Base-by-base conservation (phyloP, 306 rosid genomes). In the Dalbergia oliveri region DNA sequence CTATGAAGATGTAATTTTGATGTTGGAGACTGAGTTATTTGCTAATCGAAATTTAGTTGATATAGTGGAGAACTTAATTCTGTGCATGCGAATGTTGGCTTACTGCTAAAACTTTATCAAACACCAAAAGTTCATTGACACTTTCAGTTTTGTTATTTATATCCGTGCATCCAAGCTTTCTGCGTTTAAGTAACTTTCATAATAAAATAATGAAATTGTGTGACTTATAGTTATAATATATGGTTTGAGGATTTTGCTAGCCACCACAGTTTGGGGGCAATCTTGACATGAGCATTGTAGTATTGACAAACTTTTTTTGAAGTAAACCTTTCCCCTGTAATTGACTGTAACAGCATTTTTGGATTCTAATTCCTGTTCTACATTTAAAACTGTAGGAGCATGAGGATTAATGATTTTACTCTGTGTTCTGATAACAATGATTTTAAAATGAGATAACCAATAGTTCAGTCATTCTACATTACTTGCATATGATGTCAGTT, bases 11-110 rank as follows among this genome's bases (percentile, higher is more conserved):
- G 84, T 73, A 57, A 23, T 66, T 69, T 64, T 73, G 12, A 47
- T 81, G 76, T 61, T 89, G 78, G 81, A 73, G 86, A 71, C 80
- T 76, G 68, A 82, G 80, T 37, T 63, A 53, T 61, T 76, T 84
- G 39, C 26, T 26, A 71, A 47, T 76, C 63, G 87, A 78, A 58
- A 73, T 69, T 70, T 65, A 78, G 72, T 67, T 77, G 78, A 84
- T 65, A 57, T 62, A 73, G 49, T 82, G 49, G 14, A 64, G 81
- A 58, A 57, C 61, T 72, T 54, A 12, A 54, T 54, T 54, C n/a
- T 54, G 23, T n/a, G 60, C 11, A 54, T 54, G 60, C 15, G 58
- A 43, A 14, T 54, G 26, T 54, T 7, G 0, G 60, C 60, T 54
- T 54, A 16, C 60, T 54, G 60, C 21, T n/a, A 16, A n/a, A 54